A percentile compares a stretch with the other conserved stretches of the same genome.
Evolutionary conservation across 345 rosid genomes (phyloP).

Genomic region (Lepidium aucheri): DNA sequence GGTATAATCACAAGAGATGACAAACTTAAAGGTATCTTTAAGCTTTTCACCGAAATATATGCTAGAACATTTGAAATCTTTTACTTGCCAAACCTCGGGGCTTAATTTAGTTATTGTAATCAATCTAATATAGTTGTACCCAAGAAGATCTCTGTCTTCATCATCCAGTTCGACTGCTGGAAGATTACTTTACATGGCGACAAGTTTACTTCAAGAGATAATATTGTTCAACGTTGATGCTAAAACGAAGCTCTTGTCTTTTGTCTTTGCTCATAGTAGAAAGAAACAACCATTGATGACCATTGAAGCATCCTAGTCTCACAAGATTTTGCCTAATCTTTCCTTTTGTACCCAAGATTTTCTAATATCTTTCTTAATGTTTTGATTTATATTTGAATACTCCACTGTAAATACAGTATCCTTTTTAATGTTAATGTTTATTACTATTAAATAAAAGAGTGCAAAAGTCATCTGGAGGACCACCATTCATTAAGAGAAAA

Average conservation of each 20-base stretch:
- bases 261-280: not conserved
- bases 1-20: constrained; percentile 63
- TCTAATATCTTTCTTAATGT: too few species aligned
- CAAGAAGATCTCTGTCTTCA: constrained; percentile 59
- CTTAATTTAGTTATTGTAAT: not conserved
- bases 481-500: too few species aligned
- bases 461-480: too few species aligned
- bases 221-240: constrained; percentile 24
- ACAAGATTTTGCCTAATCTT: not conserved
- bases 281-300: not conserved
- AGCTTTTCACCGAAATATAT: not conserved
- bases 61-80: not conserved
- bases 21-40: constrained; percentile 43
- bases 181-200: constrained; percentile 71
- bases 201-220: constrained; percentile 62
- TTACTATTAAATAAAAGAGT: not conserved
- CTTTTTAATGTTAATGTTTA: not conserved
- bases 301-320: not conserved
- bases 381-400: too few species aligned
- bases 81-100: not conserved
- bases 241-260: not conserved
- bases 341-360: too few species aligned
- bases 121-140: constrained; percentile 57
- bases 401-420: not conserved
- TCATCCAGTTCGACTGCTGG: constrained; percentile 72